A percentile compares a stretch with the other conserved stretches of the same genome.
phyloP scores from a whole-genome alignment of 164 flowering plant genomes.

The Annona cherimola region DNA sequence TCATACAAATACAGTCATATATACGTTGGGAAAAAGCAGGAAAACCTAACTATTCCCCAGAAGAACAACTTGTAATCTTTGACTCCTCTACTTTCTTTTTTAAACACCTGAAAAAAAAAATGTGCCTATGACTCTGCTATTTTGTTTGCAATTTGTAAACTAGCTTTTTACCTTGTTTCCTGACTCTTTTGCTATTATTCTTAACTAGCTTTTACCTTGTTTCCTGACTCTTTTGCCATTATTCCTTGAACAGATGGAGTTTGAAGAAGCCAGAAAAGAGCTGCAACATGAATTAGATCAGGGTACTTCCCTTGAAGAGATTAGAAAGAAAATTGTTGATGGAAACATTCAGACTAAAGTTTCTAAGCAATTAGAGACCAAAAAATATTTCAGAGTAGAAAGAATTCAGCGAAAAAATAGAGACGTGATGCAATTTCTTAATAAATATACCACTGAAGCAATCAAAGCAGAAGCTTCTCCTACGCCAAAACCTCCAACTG shows the following conservation, averaged over 20 bases:
- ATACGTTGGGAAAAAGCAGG: constrained; percentile 88
- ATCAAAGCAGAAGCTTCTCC: constrained; percentile 26
- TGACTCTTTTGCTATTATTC: not conserved
- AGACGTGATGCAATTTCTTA: constrained; percentile 58
- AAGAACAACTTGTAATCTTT: constrained; percentile 54
- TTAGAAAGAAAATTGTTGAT: constrained; percentile 48
- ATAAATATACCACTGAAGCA: constrained; percentile 37
- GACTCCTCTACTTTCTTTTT: constrained; percentile 1
- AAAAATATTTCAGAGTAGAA: constrained; percentile 33
- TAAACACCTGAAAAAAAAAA: not conserved
- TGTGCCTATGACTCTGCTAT: not conserved
- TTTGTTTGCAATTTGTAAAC: not conserved
- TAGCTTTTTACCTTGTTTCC: not conserved
- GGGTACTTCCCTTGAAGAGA: constrained; percentile 63
- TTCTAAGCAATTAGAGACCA: constrained; percentile 41
- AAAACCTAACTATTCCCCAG: constrained; percentile 66
- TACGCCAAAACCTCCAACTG: constrained; percentile 41
- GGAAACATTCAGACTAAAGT: constrained; percentile 58
- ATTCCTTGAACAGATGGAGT: constrained; percentile 44
- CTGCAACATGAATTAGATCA: constrained; percentile 55
- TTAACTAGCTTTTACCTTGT: not conserved
- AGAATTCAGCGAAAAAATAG: constrained; percentile 84
- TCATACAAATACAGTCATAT: constrained; percentile 68
- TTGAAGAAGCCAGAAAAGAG: constrained; percentile 74
- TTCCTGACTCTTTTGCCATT: not conserved